Base-by-base conservation (phyloP, 495 filamentous ascomycete species). In the Paragyromitra xinjiangensis region DNA sequence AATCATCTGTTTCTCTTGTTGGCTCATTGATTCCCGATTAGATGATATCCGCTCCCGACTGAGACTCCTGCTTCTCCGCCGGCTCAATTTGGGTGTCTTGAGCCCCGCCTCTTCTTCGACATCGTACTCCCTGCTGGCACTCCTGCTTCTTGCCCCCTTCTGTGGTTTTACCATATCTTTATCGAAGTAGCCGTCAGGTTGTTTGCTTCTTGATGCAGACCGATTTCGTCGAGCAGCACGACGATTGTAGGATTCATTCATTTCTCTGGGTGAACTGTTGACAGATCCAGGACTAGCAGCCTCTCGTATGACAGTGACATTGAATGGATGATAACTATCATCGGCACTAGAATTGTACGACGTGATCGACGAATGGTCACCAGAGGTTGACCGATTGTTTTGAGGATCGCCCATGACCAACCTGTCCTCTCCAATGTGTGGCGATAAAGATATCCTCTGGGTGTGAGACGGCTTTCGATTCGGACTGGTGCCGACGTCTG, bases 1-100 rank as follows among this genome's bases (percentile, higher is more conserved):
- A 24, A 82, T 82, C 72, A 90, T 89, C n/a, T 90, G 91, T 69
- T 89, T 91, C 24, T 90, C 91, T 48, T 89, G 90, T 80, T 92
- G 88, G 26, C 89, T 89, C 39, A 85, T 80, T 29, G 71, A 70
- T 61, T 77, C 74, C 62, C 74, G 69, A 37, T 77, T 77, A 48
- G 74, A 77, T 40, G 68, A 63, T 42, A 94, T 88, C 37, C 92
- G 87, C 77, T 94, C 92, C 71, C 87, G 87, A 81, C 92, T 94
- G 53, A 92, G 83, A 82, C 92, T 94, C 78, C 92, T 87, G 81
- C 91, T 93, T 73, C 91, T 85, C 80, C 88, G 76, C 44, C 81
- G 73, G n/a, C 71, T 69, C 50, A 82, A 71, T 44, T 80, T 82
- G 26, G 69, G 63, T 24, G 75, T 65, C 48, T 81, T 82, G 58